Evolutionary conservation across 2,329 filamentous ascomycete genomes (phyloP).

Genomic region (Penicillium sp.): DNA sequence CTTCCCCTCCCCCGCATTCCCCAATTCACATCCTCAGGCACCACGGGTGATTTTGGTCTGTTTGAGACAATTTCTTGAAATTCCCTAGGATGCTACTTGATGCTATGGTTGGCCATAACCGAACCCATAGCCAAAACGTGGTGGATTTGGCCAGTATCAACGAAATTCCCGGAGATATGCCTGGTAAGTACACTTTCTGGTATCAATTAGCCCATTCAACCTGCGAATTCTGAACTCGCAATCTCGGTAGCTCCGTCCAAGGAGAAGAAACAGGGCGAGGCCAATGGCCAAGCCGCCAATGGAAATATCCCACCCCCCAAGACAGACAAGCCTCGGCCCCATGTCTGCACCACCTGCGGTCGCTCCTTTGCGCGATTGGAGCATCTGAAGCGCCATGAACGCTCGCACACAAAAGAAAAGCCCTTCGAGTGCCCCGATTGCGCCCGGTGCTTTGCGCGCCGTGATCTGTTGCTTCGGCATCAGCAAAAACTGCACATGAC

Average conservation of each 20-base stretch:
- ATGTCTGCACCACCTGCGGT: slow-evolving; percentile 87
- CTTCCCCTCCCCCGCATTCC: background rate
- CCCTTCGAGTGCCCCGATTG: slow-evolving; percentile 97
- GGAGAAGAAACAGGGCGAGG: slow-evolving; percentile 31
- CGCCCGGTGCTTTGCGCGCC: slow-evolving; percentile 87
- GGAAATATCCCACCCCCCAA: slow-evolving; percentile 70
- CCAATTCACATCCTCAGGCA: background rate
- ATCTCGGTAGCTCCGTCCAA: slow-evolving; percentile 24
- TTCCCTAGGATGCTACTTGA: slow-evolving; percentile 34
- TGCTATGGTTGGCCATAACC: slow-evolving; percentile 41
- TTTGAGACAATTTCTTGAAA: slow-evolving; percentile 1
- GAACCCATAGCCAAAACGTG: slow-evolving; percentile 35
- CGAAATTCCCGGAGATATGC: slow-evolving; percentile 39
- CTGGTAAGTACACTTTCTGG: slow-evolving; percentile 34
- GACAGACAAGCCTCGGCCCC: slow-evolving; percentile 94
- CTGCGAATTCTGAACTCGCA: slow-evolving; percentile 24
- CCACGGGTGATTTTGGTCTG: background rate
- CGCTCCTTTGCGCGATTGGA: slow-evolving; percentile 93
- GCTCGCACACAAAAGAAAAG: slow-evolving; percentile 98
- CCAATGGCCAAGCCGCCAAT: slow-evolving; percentile 32
- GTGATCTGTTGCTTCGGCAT: slow-evolving; percentile 87
- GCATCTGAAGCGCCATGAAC: slow-evolving; percentile 94
- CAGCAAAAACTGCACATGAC: slow-evolving; percentile 98
- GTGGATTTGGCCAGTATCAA: slow-evolving; percentile 44
- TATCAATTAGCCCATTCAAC: background rate